Percentiles rank a stretch among this genome's conserved stretches.
Evolutionary conservation across 2,329 filamentous ascomycete genomes (phyloP).

Genomic region (Xylariaceae sp.): DNA sequence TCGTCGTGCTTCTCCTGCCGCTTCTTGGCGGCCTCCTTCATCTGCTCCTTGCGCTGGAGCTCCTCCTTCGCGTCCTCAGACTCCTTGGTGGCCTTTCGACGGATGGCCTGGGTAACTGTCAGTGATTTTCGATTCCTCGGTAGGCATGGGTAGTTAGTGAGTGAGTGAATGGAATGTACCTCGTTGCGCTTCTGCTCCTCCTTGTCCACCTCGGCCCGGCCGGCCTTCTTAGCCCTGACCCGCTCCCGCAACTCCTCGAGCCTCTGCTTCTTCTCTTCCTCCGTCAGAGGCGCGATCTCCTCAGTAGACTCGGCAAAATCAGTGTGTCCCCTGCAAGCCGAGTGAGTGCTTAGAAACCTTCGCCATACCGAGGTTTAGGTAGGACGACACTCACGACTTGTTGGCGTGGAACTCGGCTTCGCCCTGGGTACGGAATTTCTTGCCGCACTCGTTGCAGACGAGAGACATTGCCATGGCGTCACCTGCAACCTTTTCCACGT

Average conservation of each 20-base stretch:
- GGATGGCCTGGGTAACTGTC: constrained; percentile 58
- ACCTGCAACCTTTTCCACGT: constrained; percentile 64
- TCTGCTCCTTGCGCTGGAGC: constrained; percentile 81
- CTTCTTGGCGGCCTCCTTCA: constrained; percentile 88
- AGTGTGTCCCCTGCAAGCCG: constrained; percentile 66
- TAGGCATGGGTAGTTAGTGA: background rate
- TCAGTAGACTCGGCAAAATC: constrained; percentile 95
- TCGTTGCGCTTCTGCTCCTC: constrained; percentile 85
- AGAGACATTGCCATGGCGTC: constrained; percentile 78
- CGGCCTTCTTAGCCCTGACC: constrained; percentile 72
- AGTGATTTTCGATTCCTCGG: background rate
- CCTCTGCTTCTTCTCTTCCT: constrained; percentile 84
- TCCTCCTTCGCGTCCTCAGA: constrained; percentile 89
- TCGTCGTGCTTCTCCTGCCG: constrained; percentile 86
- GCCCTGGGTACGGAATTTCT: constrained; percentile 80
- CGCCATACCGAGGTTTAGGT: background rate
- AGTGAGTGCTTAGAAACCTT: background rate
- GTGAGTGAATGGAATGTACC: constrained; percentile 45
- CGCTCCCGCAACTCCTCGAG: constrained; percentile 74
- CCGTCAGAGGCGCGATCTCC: constrained; percentile 85
- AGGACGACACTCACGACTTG: constrained; percentile 65
- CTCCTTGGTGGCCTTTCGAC: constrained; percentile 87
- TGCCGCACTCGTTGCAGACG: constrained; percentile 92
- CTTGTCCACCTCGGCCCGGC: constrained; percentile 72
- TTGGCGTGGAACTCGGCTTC: constrained; percentile 88